A percentile compares a stretch with the other conserved stretches of the same genome.
These are phyloP conservation scores for Mucor circinelloides DNA, from an alignment of 371 early-diverging fungal genomes.

Conservation along the genomic window DNA sequence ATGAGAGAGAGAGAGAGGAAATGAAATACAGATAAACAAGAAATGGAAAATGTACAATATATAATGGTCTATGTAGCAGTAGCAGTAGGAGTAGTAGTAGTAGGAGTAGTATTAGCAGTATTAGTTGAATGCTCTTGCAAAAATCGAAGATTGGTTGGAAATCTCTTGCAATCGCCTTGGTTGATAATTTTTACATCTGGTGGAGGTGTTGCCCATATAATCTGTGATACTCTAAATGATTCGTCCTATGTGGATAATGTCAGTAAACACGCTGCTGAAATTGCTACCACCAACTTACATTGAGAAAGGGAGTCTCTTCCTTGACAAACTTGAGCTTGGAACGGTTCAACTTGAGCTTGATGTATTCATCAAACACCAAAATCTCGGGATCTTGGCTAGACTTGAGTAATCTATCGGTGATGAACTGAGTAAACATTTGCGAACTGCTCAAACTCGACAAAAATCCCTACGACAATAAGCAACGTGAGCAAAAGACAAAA, in stretches of 20 bases:
- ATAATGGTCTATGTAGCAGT: neutral
- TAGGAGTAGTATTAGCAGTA: neutral
- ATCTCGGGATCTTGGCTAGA: constrained; percentile 72
- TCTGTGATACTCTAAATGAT: constrained; percentile 48
- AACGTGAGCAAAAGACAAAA: neutral
- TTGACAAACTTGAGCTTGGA: constrained; percentile 76
- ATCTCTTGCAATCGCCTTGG: constrained; percentile 32
- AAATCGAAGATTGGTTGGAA: constrained; percentile 34
- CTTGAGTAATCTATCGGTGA: constrained; percentile 70
- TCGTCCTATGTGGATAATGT: constrained; percentile 26
- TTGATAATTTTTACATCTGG: constrained; percentile 4
- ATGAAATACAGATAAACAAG: neutral
- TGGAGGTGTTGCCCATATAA: constrained; percentile 49
- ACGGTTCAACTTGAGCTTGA: constrained; percentile 81
- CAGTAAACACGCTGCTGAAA: neutral
- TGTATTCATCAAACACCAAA: constrained; percentile 79
- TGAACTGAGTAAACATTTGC: constrained; percentile 84
- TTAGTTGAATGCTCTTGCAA: neutral
- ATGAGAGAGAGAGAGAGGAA: neutral
- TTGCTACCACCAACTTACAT: constrained; percentile 37
- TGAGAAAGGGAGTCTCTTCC: constrained; percentile 79
- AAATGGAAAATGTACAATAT: neutral
- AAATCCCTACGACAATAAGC: constrained; percentile 42
- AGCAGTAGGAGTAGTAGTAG: neutral
- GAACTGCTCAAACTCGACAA: constrained; percentile 67